These are phyloP conservation scores for Dactylis glomerata DNA, from an alignment of 176 grass and related monocot genomes.

Conservation along the genomic window DNA sequence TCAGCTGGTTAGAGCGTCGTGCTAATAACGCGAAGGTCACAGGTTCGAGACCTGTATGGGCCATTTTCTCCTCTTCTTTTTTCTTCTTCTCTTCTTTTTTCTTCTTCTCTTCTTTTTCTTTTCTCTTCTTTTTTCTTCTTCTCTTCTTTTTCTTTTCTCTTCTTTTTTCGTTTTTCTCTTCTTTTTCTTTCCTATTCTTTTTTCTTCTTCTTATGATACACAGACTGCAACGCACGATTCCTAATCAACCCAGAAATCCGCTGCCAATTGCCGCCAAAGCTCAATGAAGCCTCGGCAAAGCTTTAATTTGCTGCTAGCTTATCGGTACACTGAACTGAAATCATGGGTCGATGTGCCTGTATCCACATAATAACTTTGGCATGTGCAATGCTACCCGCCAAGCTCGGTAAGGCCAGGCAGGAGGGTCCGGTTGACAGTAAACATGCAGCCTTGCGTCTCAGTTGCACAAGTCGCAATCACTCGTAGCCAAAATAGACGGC, in stretches of 20 bases:
- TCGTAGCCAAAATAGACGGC: conserved; percentile 3
- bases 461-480: background rate
- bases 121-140: too few relatives aligned
- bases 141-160: too few relatives aligned
- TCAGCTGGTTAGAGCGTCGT: conserved; percentile 96
- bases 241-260: too few relatives aligned
- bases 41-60: conserved; percentile 71
- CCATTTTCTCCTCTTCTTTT: background rate
- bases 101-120: too few relatives aligned
- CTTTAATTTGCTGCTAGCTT: background rate
- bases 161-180: too few relatives aligned
- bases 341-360: background rate
- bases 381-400: background rate
- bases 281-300: background rate
- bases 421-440: background rate
- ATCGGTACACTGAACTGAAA: background rate
- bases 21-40: conserved; percentile 97
- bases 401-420: background rate
- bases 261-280: too few relatives aligned
- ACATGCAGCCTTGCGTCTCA: background rate
- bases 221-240: too few relatives aligned
- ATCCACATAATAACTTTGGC: background rate
- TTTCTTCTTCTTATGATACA: too few relatives aligned
- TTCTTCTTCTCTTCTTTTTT: too few relatives aligned
- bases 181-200: too few relatives aligned